phyloP scores from a whole-genome alignment of 2,329 filamentous ascomycete species.

The Coccinonectria pachysandricola region DNA sequence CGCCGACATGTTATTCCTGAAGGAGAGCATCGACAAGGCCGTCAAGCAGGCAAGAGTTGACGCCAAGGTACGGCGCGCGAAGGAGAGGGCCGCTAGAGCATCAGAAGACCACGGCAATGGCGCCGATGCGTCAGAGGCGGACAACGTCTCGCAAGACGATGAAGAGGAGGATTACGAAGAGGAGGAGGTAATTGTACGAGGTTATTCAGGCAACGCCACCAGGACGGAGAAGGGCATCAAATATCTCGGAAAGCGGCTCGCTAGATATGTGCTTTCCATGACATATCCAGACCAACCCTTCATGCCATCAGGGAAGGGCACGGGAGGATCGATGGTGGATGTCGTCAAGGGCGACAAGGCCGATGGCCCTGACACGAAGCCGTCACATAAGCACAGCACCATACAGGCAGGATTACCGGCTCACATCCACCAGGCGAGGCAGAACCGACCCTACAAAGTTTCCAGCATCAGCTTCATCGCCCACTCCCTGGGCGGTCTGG shows the following conservation, averaged over 20 bases:
- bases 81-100: slow-evolving; percentile 30
- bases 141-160: slow-evolving; percentile 12
- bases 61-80: slow-evolving; percentile 49
- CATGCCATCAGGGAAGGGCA: slow-evolving; percentile 51
- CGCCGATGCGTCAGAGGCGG: slow-evolving; percentile 6
- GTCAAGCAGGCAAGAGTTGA: slow-evolving; percentile 64
- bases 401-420: slow-evolving; percentile 46
- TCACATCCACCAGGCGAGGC: slow-evolving; percentile 30
- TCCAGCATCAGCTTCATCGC: slow-evolving; percentile 93
- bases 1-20: slow-evolving; percentile 92
- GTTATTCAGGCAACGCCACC: slow-evolving; percentile 81
- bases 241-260: slow-evolving; percentile 88
- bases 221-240: slow-evolving; percentile 93
- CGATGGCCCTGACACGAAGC: slow-evolving; percentile 34
- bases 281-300: slow-evolving; percentile 93
- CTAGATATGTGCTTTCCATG: slow-evolving; percentile 79
- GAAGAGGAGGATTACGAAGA: slow-evolving; percentile 55
- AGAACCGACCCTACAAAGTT: slow-evolving; percentile 61
- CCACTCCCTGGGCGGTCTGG: slow-evolving; percentile 79
- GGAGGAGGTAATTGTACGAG: slow-evolving; percentile 79
- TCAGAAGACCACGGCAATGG: slow-evolving; percentile 1
- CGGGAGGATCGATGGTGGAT: slow-evolving; percentile 32
- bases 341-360: slow-evolving; percentile 32
- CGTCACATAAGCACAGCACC: slow-evolving; percentile 51
- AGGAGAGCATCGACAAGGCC: slow-evolving; percentile 88